Evolutionary conservation across 306 rosid genomes (phyloP).

Genomic region (Quillaja saponaria): DNA sequence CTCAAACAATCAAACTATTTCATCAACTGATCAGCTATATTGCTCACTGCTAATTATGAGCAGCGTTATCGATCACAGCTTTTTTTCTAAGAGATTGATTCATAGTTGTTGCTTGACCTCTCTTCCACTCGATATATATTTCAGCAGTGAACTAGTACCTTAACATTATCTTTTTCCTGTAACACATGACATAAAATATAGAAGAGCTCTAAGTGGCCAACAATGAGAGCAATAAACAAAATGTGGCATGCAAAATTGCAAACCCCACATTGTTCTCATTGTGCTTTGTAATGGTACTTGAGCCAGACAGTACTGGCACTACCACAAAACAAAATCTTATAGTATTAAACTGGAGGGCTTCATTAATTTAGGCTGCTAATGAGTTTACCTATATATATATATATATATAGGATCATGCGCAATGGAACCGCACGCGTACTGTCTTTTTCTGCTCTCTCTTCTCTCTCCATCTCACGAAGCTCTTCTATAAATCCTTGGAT

Average conservation of each 20-base stretch:
- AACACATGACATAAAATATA: background rate
- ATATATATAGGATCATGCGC: constrained; percentile 77
- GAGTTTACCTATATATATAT: no score
- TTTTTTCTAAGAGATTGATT: no score
- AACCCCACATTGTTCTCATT: constrained; percentile 18
- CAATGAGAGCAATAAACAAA: background rate
- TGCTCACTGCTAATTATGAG: no score
- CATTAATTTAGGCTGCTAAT: background rate
- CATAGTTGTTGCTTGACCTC: no score
- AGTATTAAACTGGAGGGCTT: constrained; percentile 13
- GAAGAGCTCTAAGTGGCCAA: background rate
- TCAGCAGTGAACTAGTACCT: no score
- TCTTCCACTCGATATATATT: no score
- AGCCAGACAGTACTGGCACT: background rate
- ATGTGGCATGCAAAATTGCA: background rate
- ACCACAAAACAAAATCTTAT: no score
- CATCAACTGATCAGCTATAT: no score
- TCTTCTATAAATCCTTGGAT: constrained; percentile 25
- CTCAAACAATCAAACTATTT: no score
- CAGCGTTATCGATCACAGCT: no score
- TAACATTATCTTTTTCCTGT: no score
- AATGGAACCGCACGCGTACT: constrained; percentile 53
- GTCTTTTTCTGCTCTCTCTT: constrained; percentile 14
- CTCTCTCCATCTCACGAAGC: background rate
- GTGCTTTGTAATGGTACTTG: background rate